Conservation (phyloP, 1,139 yeast species). For the Yamadazyma siamensis region DNA sequence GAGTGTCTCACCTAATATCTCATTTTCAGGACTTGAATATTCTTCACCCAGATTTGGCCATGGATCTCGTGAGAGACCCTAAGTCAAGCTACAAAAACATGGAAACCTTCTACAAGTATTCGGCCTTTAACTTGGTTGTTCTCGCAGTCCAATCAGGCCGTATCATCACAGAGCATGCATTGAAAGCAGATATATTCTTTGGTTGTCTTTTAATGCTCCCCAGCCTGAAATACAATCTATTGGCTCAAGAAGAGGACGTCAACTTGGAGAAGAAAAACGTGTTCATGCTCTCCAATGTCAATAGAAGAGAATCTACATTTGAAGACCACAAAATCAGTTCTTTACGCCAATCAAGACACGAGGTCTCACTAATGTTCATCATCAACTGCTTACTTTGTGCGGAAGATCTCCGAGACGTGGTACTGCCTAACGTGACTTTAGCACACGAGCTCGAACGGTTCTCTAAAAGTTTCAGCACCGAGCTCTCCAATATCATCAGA, state of each 20-base stretch:
- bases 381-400: constrained; percentile 25
- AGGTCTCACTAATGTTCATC: constrained; percentile 29
- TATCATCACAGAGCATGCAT: constrained; percentile 10
- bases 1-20: no score
- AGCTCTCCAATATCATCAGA: constrained; percentile 4
- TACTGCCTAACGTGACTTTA: constrained; percentile 14
- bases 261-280: not conserved
- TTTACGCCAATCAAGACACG: constrained; percentile 21
- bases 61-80: constrained; percentile 16
- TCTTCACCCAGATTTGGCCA: constrained; percentile 21
- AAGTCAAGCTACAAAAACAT: constrained; percentile 19
- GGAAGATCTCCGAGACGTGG: constrained; percentile 19
- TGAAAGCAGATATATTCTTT: constrained; percentile 25
- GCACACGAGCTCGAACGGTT: constrained; percentile 4
- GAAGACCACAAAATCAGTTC: not conserved
- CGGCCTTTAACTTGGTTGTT: constrained; percentile 28
- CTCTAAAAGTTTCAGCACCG: constrained; percentile 2
- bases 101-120: constrained; percentile 26
- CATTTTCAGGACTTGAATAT: no score
- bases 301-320: not conserved
- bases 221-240: constrained; percentile 5
- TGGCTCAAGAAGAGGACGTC: constrained; percentile 1
- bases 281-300: no score
- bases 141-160: constrained; percentile 14
- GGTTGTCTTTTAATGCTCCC: constrained; percentile 14